These are phyloP conservation scores for Grigorovia yakushimaensis DNA, from an alignment of 805 yeast species.

Conservation along the genomic window DNA sequence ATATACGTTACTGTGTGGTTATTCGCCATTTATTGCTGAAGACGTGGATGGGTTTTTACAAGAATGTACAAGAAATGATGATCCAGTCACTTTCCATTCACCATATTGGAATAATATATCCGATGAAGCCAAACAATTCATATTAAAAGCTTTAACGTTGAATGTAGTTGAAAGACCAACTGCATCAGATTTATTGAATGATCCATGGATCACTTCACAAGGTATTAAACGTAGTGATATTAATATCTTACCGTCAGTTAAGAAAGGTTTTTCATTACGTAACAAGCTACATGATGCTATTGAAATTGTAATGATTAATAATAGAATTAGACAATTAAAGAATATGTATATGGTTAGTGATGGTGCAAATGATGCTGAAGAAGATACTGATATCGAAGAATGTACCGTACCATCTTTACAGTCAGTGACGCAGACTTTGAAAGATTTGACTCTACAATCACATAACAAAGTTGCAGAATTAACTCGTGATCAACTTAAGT, in stretches of 20 bases:
- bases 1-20: slow-evolving; percentile 83
- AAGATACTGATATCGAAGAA: slow-evolving; percentile 27
- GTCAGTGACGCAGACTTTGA: slow-evolving; percentile 14
- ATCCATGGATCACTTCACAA: slow-evolving; percentile 63
- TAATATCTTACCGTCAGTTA: slow-evolving; percentile 74
- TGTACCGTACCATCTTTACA: slow-evolving; percentile 11
- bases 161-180: slow-evolving; percentile 64
- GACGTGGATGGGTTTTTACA: slow-evolving; percentile 68
- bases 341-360: slow-evolving; percentile 41
- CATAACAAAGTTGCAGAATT: slow-evolving; percentile 5
- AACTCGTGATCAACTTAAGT: slow-evolving; percentile 9
- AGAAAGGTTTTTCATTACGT: slow-evolving; percentile 75
- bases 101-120: slow-evolving; percentile 82
- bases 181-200: slow-evolving; percentile 50
- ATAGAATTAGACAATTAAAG: slow-evolving; percentile 65
- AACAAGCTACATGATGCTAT: slow-evolving; percentile 77
- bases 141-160: slow-evolving; percentile 56
- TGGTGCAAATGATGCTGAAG: slow-evolving; percentile 37
- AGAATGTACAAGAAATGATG: slow-evolving; percentile 61
- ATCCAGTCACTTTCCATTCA: slow-evolving; percentile 74
- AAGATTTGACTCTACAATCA: slow-evolving; percentile 8
- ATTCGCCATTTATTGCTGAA: slow-evolving; percentile 85
- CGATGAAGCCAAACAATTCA: slow-evolving; percentile 70
- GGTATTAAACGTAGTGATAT: slow-evolving; percentile 35
- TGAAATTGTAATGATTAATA: slow-evolving; percentile 72